Evolutionary conservation across 768 basidiomycete genomes (phyloP), one percentile per base, ranked within the genome.

Genomic region (Russula compacta): DNA sequence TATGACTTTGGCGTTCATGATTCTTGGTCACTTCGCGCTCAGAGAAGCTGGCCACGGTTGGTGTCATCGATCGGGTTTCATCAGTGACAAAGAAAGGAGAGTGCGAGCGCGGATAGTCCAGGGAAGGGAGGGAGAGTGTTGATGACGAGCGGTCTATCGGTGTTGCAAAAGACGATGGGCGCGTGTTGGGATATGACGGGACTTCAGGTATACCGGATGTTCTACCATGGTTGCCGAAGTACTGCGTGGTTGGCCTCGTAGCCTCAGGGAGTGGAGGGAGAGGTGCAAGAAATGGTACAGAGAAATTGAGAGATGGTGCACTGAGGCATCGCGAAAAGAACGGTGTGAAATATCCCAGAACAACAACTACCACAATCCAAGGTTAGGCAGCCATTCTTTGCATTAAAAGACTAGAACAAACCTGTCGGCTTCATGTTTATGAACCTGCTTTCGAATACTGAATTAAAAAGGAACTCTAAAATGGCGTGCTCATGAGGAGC

Each of bases 351-450:
- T 66, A 66, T 40, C 54, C 64, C 15, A 60, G 59, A 52, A 66
- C 59, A 15, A 65, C 60, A 33, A 59, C 63, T 66, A 48, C n/a
- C 44, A 17, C 39, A 17, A 40, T 36, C 46, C 19, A 35, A 61
- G 38, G 46, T 61, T 19, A 61, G 58, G 47, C 17, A 33, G 19
- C 7, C 7, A 32, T 14, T 24, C 11, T n/a, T 11, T 12, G 19
- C 9, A 38, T 35, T 11, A 39, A 35, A 33, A 21, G 42, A n/a
- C 19, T n/a, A n/a, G 15, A 24, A 43, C 62, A 14, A 50, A 68
- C 67, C 64, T 10, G 64, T 68, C 24, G 67, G 67, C 17, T 59
- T 65, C 59, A 61, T 58, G 48, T 65, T 67, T 42, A 68, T 67
- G 44, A 68, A 68, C 19, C 67, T 58, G 43, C 53, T 67, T 55